Evolutionary conservation across 306 rosid species (phyloP), one percentile per base, ranked within the genome.

Genomic region (Quercus dentata): DNA sequence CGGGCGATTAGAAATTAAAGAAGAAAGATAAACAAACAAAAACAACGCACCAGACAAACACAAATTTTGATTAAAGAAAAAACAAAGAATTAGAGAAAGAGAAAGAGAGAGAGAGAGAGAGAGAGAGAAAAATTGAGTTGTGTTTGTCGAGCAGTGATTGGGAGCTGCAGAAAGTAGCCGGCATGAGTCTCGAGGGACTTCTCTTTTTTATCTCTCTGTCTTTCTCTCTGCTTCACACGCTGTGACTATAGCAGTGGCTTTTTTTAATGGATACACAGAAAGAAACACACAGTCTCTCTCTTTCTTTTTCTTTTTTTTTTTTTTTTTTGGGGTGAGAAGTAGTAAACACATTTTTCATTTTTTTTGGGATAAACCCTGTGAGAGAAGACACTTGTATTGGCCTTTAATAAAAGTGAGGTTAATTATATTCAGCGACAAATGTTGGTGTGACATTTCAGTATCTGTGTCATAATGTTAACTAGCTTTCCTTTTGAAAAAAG

Each of bases 1-100:
- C 91, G 97, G 97, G 98, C 87, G 88, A 87, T 83, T 58, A 87
- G 80, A 75, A 82, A 74, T 79, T 78, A 52, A 84, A 83, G 80
- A 76, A 78, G 23, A 80, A 65, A 19, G 70, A 35, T 49, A 74
- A 69, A 44, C 83, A 75, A 69, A 73, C 62, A 78, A 83, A 79
- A 85, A 83, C 88, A 85, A 64, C 63, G 21, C 78, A 75, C 57
- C 84, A 69, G 79, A 85, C 87, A 81, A 76, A 71, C 80, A 75
- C 78, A 73, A 54, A 72, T 78, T 41, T 41, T 83, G 85, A 83
- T 88, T 86, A 83, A 83, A 88, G 85, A 19, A 27, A 27, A n/a
- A 27, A 25, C 5, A 62, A 73, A 41, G 11, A 2, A 41, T 41
- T 2, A 41, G 46, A 7, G 11, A 41, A 0, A 41, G 11, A 35